These are phyloP conservation scores for Rhododendron vialii DNA, from an alignment of 148 eudicot genomes.

Conservation along the genomic window DNA sequence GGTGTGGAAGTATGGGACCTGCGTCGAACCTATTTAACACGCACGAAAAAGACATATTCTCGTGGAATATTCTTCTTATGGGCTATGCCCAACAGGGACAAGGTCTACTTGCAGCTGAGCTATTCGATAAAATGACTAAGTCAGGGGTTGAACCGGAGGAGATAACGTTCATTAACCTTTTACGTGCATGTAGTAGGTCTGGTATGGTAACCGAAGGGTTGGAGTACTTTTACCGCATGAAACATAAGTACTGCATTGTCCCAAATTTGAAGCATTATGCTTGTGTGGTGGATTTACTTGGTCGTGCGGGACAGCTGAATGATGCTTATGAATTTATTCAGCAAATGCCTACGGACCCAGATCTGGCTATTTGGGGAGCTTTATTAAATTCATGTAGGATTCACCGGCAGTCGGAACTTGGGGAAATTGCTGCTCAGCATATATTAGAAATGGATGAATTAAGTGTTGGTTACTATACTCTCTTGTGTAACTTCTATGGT, in stretches of 20 bases:
- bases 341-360: slow-evolving; percentile 68
- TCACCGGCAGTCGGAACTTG: slow-evolving; percentile 55
- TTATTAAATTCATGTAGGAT: slow-evolving; percentile 81
- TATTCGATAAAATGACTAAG: slow-evolving; percentile 51
- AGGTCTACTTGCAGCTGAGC: slow-evolving; percentile 49
- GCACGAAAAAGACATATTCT: slow-evolving; percentile 45
- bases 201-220: slow-evolving; percentile 84
- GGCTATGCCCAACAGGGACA: slow-evolving; percentile 67
- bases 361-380: slow-evolving; percentile 92
- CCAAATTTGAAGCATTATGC: slow-evolving; percentile 90
- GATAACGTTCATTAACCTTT: slow-evolving; percentile 60
- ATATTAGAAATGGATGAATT: slow-evolving; percentile 52
- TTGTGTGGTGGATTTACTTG: slow-evolving; percentile 86
- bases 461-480: slow-evolving; percentile 64
- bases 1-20: slow-evolving; percentile 67
- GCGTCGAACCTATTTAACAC: slow-evolving; percentile 64
- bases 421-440: slow-evolving; percentile 61
- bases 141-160: slow-evolving; percentile 58
- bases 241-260: slow-evolving; percentile 31
- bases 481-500: slow-evolving; percentile 75
- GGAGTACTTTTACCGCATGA: slow-evolving; percentile 57
- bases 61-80: slow-evolving; percentile 85
- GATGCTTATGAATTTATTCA: slow-evolving; percentile 58
- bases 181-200: slow-evolving; percentile 82
- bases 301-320: slow-evolving; percentile 75